A percentile compares a stretch with the other conserved stretches of the same genome.
Evolutionary conservation across 768 basidiomycete genomes (phyloP).

Genomic region (Kwoniella newhampshirensis): DNA sequence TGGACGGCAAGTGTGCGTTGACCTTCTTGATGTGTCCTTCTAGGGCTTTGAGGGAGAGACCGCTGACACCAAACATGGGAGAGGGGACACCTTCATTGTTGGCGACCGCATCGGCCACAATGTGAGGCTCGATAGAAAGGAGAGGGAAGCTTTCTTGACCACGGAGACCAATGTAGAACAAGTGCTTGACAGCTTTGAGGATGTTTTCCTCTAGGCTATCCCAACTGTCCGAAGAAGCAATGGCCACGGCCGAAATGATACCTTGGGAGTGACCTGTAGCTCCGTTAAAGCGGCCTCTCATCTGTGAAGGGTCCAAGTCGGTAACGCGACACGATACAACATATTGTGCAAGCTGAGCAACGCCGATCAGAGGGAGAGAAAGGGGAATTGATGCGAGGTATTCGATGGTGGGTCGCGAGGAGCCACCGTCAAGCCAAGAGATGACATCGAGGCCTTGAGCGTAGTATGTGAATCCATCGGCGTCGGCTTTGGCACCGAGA

Average conservation of each 20-base stretch:
- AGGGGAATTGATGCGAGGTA: constrained; percentile 92
- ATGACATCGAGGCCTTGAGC: constrained; percentile 74
- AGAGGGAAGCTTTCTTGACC: constrained; percentile 94
- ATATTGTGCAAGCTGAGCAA: constrained; percentile 94
- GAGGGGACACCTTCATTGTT: constrained; percentile 90
- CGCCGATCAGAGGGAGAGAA: constrained; percentile 91
- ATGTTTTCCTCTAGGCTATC: constrained; percentile 74
- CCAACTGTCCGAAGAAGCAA: constrained; percentile 74
- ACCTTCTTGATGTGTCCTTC: constrained; percentile 80
- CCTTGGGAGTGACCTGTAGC: constrained; percentile 98
- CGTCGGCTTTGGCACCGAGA: constrained; percentile 63
- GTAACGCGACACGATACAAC: constrained; percentile 74
- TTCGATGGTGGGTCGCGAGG: constrained; percentile 69
- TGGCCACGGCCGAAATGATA: constrained; percentile 86
- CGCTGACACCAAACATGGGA: constrained; percentile 90
- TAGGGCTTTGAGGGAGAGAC: constrained; percentile 69
- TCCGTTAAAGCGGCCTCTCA: constrained; percentile 73
- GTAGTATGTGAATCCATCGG: constrained; percentile 63
- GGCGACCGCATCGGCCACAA: constrained; percentile 82
- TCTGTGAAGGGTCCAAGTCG: constrained; percentile 73
- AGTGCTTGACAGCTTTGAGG: constrained; percentile 81
- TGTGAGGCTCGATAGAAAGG: constrained; percentile 79
- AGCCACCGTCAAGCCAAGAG: constrained; percentile 75
- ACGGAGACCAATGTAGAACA: constrained; percentile 89
- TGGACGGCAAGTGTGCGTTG: constrained; percentile 75